Percentiles rank a stretch among this genome's conserved stretches.
These are phyloP conservation scores for Kodamaea arcana DNA, from an alignment of 1,139 yeast genomes.

Conservation along the genomic window DNA sequence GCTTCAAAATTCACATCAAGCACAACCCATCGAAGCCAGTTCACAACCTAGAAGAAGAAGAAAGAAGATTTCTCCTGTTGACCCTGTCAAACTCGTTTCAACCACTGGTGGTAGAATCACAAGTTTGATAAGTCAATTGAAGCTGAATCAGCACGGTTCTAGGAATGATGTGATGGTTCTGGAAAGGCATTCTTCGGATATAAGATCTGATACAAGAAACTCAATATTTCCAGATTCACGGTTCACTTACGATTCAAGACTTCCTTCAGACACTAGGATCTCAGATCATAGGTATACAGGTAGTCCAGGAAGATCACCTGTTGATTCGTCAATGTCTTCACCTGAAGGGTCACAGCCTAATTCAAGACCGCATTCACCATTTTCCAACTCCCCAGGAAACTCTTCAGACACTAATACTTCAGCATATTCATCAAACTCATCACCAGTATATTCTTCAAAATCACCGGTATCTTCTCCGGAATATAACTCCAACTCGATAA, in stretches of 20 bases:
- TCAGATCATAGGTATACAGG: too few relatives aligned
- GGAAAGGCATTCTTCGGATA: too few relatives aligned
- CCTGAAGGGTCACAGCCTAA: slow-evolving; percentile 6
- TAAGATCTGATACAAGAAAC: too few relatives aligned
- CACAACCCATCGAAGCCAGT: too few relatives aligned
- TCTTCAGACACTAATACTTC: slow-evolving; percentile 1
- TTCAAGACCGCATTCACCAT: slow-evolving; percentile 3
- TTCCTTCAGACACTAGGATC: too few relatives aligned
- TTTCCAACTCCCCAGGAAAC: slow-evolving; percentile 2
- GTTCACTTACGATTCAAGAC: background rate
- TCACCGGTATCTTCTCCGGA: slow-evolving; percentile 7
- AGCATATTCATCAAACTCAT: background rate
- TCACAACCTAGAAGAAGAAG: slow-evolving; percentile 27
- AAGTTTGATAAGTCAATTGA: slow-evolving; percentile 25
- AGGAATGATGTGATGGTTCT: too few relatives aligned
- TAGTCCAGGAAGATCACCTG: background rate
- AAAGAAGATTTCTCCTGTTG: slow-evolving; percentile 19
- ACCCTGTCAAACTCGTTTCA: slow-evolving; percentile 1
- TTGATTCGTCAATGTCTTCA: slow-evolving; percentile 1
- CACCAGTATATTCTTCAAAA: slow-evolving; percentile 6
- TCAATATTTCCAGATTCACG: too few relatives aligned
- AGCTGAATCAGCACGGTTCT: slow-evolving; percentile 4
- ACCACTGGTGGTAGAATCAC: slow-evolving; percentile 9
- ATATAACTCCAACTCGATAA: too few relatives aligned
- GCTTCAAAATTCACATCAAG: too few relatives aligned